Evolutionary conservation across 352 stramenopile species (phyloP).

Genomic region (Globisporangium alternatum): DNA sequence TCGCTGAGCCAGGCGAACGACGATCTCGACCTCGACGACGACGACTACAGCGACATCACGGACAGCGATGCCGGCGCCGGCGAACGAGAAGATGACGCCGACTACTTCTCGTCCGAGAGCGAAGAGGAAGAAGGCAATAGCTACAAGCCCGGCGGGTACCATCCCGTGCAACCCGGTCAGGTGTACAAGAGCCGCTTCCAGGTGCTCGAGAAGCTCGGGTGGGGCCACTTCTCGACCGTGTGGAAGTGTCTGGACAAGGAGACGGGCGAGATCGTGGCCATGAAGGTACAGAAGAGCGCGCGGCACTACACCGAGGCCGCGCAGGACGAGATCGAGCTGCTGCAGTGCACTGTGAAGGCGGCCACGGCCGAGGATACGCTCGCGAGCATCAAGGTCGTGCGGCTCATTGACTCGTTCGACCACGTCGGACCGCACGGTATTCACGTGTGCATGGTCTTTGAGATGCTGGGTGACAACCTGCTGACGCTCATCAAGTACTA

Average conservation of each 20-base stretch:
- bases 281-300: constrained; percentile 98
- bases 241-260: constrained; percentile 95
- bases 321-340: constrained; percentile 97
- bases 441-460: constrained; percentile 99
- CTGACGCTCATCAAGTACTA: constrained; percentile 99
- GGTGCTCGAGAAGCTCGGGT: constrained; percentile 98
- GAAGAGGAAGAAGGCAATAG: constrained; percentile 92
- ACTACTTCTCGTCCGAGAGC: constrained; percentile 81
- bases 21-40: constrained; percentile 26
- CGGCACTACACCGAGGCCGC: constrained; percentile 98
- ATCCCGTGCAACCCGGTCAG: constrained; percentile 93
- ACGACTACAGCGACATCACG: constrained; percentile 33
- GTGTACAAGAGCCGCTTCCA: constrained; percentile 93
- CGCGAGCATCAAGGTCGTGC: constrained; percentile 51
- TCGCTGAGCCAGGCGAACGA: constrained; percentile 21
- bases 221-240: constrained; percentile 99
- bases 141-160: constrained; percentile 98
- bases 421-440: constrained; percentile 94
- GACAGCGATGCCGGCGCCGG: constrained; percentile 25
- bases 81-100: constrained; percentile 70
- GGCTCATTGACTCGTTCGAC: constrained; percentile 94
- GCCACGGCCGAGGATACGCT: constrained; percentile 21
- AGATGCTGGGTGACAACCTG: constrained; percentile 98
- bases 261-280: constrained; percentile 88
- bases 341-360: constrained; percentile 88